These are phyloP conservation scores for Pythium coloratum DNA, from an alignment of 352 stramenopile species.

Conservation along the genomic window DNA sequence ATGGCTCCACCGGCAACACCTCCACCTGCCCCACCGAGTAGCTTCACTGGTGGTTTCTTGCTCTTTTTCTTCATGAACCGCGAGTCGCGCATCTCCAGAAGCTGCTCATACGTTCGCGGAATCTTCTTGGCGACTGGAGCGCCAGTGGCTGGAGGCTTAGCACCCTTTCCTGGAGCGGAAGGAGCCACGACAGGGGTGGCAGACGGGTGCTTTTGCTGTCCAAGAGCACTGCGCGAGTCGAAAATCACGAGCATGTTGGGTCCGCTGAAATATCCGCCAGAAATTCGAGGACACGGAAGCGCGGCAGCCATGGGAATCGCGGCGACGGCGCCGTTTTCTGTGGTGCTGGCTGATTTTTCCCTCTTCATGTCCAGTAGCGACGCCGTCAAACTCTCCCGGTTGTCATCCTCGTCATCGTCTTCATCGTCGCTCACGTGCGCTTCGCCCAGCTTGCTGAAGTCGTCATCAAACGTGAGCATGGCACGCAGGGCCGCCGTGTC, in stretches of 20 bases:
- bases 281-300: constrained; percentile 78
- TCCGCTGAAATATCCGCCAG: constrained; percentile 76
- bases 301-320: constrained; percentile 11
- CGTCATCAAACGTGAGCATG: constrained; percentile 67
- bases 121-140: constrained; percentile 42
- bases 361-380: not conserved
- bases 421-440: constrained; percentile 31
- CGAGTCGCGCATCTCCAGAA: constrained; percentile 70
- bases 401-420: constrained; percentile 24
- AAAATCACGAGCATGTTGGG: constrained; percentile 87
- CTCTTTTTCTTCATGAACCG: constrained; percentile 82
- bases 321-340: not conserved
- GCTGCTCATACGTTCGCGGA: constrained; percentile 74
- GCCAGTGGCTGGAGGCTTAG: constrained; percentile 28
- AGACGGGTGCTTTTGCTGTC: constrained; percentile 51
- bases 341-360: not conserved
- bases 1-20: constrained; percentile 18
- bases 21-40: constrained; percentile 1
- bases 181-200: constrained; percentile 43
- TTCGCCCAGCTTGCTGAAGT: constrained; percentile 55
- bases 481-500: constrained; percentile 48
- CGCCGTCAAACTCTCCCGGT: constrained; percentile 10
- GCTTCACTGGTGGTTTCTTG: constrained; percentile 48
- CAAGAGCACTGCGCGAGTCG: constrained; percentile 79
- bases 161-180: constrained; percentile 53